A percentile compares a stretch with the other conserved stretches of the same genome.
Conservation (phyloP, 805 yeast genomes). For the Nakazawaea laoshanensis region DNA sequence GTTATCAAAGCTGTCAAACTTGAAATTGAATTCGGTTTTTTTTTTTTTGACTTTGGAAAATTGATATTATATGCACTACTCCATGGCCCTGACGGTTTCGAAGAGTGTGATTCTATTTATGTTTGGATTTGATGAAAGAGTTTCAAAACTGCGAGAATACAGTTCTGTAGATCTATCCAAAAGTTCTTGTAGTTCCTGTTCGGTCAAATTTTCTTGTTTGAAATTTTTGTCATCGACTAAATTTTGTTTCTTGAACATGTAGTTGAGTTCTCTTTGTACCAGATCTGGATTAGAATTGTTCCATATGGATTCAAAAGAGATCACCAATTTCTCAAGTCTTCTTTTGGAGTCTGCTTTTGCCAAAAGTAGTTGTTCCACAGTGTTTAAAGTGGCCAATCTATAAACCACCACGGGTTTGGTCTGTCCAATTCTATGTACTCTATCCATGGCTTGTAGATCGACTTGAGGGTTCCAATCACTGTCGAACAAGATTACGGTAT, state of each 20-base stretch:
- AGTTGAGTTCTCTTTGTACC: background rate
- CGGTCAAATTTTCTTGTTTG: conserved; percentile 23
- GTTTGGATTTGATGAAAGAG: background rate
- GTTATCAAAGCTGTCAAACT: too few relatives aligned
- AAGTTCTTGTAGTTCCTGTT: conserved; percentile 39
- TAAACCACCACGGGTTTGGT: conserved; percentile 73
- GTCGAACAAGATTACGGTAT: conserved; percentile 83
- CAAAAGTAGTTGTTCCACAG: conserved; percentile 77
- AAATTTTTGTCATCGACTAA: too few relatives aligned
- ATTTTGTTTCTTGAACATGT: background rate
- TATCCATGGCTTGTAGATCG: conserved; percentile 92
- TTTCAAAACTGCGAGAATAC: conserved; percentile 20
- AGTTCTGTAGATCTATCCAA: conserved; percentile 38
- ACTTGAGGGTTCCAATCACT: conserved; percentile 98
- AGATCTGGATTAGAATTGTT: too few relatives aligned
- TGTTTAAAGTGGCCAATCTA: conserved; percentile 66
- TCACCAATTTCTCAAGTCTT: conserved; percentile 66
- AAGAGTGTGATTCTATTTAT: conserved; percentile 7
- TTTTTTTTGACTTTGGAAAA: too few relatives aligned
- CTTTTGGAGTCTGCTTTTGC: conserved; percentile 77
- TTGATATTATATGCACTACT: background rate
- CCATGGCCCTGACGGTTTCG: conserved; percentile 8
- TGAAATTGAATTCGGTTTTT: too few relatives aligned
- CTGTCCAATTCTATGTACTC: conserved; percentile 94
- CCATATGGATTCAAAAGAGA: too few relatives aligned